A percentile compares a stretch with the other conserved stretches of the same genome.
These are phyloP conservation scores for Tricladium varicosporioides DNA, from an alignment of 2,329 filamentous ascomycete genomes.

Conservation along the genomic window DNA sequence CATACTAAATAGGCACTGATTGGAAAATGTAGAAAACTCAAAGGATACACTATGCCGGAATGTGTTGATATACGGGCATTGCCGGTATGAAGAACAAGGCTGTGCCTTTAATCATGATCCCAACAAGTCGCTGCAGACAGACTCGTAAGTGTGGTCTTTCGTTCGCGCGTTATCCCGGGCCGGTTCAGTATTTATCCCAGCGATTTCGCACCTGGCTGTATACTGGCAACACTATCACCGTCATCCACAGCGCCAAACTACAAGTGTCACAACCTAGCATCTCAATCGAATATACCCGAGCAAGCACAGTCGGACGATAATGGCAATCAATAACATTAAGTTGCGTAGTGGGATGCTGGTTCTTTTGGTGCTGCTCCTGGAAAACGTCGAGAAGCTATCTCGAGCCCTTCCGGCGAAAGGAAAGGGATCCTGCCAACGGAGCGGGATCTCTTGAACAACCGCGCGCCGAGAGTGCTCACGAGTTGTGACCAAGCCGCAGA, in stretches of 20 bases:
- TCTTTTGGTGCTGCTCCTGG: no score
- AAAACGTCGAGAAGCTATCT: neutral
- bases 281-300: no score
- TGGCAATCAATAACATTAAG: no score
- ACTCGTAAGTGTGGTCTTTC: slow-evolving; percentile 44
- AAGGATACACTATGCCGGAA: slow-evolving; percentile 92
- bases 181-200: neutral
- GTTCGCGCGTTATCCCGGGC: neutral
- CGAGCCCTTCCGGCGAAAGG: slow-evolving; percentile 11
- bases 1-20: slow-evolving; percentile 19
- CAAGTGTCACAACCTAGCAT: no score
- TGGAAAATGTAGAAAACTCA: slow-evolving; percentile 56
- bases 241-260: neutral
- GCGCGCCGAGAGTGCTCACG: no score
- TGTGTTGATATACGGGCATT: slow-evolving; percentile 89
- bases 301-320: no score
- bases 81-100: slow-evolving; percentile 84
- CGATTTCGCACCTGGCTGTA: neutral
- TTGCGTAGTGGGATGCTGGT: no score
- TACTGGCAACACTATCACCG: neutral
- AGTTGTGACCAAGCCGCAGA: no score
- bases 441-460: neutral
- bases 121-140: slow-evolving; percentile 53
- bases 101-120: slow-evolving; percentile 89
- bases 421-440: no score